phyloP scores from a whole-genome alignment of 2,329 filamentous ascomycete species.

The Diaporthe ilicicola region DNA sequence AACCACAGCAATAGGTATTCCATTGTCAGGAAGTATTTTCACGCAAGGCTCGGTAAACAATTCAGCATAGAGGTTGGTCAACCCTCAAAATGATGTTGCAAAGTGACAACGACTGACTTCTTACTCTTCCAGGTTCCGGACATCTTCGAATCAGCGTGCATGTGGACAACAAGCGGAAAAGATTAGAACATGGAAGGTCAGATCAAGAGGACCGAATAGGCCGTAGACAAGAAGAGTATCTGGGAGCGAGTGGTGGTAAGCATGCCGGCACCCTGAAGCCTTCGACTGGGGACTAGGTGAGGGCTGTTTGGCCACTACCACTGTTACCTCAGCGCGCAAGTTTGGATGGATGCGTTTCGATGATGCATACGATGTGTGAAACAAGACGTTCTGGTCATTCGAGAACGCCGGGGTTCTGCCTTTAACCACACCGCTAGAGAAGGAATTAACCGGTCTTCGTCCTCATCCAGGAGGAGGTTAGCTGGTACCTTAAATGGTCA shows the following conservation, averaged over 20 bases:
- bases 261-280: conserved; percentile 30
- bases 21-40: conserved; percentile 41
- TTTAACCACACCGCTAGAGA: neutral
- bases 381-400: conserved; percentile 32
- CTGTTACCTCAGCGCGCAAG: conserved; percentile 32
- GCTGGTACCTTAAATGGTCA: neutral
- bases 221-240: conserved; percentile 28
- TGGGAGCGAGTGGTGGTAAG: conserved; percentile 32
- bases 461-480: conserved; percentile 9
- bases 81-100: too few species aligned
- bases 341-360: conserved; percentile 32
- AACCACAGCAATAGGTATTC: conserved; percentile 42
- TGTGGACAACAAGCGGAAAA: conserved; percentile 27
- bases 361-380: conserved; percentile 30
- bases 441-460: neutral
- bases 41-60: conserved; percentile 36
- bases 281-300: conserved; percentile 32
- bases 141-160: neutral
- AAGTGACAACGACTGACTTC: neutral
- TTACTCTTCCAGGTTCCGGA: conserved; percentile 15
- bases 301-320: conserved; percentile 28
- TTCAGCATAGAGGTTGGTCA: conserved; percentile 37
- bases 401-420: conserved; percentile 33
- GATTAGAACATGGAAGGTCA: conserved; percentile 23
- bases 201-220: conserved; percentile 32